phyloP scores from a whole-genome alignment of 805 yeast genomes.

The Kuraishia floccosa region DNA sequence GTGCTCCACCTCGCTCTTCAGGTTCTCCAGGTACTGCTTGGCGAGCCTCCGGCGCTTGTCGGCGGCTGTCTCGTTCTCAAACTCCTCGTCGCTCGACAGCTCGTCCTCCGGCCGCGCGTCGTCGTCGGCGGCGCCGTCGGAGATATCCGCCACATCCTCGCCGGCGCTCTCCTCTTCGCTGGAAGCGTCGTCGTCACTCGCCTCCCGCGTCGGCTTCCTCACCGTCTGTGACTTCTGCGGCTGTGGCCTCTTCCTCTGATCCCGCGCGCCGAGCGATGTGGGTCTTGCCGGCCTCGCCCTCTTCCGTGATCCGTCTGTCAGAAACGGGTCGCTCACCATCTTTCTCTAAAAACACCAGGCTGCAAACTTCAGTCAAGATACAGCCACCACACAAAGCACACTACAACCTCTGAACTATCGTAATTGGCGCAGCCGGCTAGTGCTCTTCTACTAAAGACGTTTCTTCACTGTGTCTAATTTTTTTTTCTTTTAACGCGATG shows the following conservation, averaged over 20 bases:
- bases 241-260: slow-evolving; percentile 17
- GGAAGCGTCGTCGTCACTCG: slow-evolving; percentile 21
- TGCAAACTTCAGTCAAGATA: no score
- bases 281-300: slow-evolving; percentile 25
- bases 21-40: slow-evolving; percentile 76
- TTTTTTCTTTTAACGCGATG: no score
- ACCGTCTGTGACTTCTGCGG: slow-evolving; percentile 40
- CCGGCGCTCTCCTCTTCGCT: slow-evolving; percentile 15
- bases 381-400: no score
- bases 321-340: slow-evolving; percentile 54
- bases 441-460: no score
- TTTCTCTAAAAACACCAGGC: no score
- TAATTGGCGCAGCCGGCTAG: no score
- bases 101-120: slow-evolving; percentile 25
- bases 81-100: slow-evolving; percentile 59
- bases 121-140: slow-evolving; percentile 11
- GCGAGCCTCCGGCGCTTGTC: slow-evolving; percentile 93
- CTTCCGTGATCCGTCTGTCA: slow-evolving; percentile 47
- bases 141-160: slow-evolving; percentile 3
- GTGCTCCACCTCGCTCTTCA: slow-evolving; percentile 42
- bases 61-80: slow-evolving; percentile 65
- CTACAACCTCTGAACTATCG: no score
- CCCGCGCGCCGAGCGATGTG: slow-evolving; percentile 9
- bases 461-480: no score
- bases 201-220: slow-evolving; percentile 36